phyloP scores from a whole-genome alignment of 805 yeast species.

The Saccharomycopsis microspora region DNA sequence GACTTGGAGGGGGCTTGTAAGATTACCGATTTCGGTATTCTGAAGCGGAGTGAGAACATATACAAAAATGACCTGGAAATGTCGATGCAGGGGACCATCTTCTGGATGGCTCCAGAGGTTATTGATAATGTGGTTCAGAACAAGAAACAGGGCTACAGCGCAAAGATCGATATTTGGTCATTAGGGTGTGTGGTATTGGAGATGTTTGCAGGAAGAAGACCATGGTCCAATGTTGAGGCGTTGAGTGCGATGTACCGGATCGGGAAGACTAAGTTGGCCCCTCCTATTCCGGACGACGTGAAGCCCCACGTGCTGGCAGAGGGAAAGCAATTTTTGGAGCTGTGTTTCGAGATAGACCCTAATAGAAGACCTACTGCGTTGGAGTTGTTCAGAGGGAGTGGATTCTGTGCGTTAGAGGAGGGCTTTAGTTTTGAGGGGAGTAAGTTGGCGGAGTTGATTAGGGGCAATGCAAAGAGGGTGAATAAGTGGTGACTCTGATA shows the following conservation, averaged over 20 bases:
- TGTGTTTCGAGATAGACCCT: conserved; percentile 72
- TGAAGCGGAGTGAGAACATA: conserved; percentile 74
- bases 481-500: conserved; percentile 6
- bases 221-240: conserved; percentile 94
- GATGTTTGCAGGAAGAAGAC: conserved; percentile 95
- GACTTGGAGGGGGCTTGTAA: conserved; percentile 92
- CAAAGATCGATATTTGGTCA: conserved; percentile 97
- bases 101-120: conserved; percentile 99
- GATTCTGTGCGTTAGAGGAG: conserved; percentile 20
- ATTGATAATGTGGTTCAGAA: conserved; percentile 70
- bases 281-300: conserved; percentile 93
- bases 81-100: conserved; percentile 98
- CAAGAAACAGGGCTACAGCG: conserved; percentile 85
- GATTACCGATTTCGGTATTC: conserved; percentile 93
- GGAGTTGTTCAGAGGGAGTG: conserved; percentile 38
- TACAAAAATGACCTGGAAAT: conserved; percentile 86
- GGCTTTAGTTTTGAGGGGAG: conserved; percentile 23
- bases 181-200: conserved; percentile 94
- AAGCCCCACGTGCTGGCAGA: conserved; percentile 45
- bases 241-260: conserved; percentile 87
- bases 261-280: conserved; percentile 81
- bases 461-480: conserved; percentile 7
- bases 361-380: conserved; percentile 82
- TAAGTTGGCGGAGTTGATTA: conserved; percentile 18
- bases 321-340: conserved; percentile 62